Base-by-base conservation (phyloP, 1,284 basidiomycete species). In the Caloboletus inedulis region DNA sequence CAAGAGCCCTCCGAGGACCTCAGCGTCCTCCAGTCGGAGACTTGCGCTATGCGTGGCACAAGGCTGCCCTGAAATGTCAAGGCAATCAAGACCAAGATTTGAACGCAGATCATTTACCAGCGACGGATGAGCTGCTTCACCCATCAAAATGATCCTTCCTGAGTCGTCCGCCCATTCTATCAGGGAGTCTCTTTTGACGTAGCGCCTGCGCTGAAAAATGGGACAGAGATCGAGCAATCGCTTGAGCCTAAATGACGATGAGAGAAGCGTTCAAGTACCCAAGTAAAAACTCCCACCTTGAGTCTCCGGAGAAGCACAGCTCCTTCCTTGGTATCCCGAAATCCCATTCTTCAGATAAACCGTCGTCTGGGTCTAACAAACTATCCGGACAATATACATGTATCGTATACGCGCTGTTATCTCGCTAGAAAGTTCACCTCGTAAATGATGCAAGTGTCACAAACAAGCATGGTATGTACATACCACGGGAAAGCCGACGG, bases 121-220 rank as follows among this genome's bases (percentile, higher is more conserved):
- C 45, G 73, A 71, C 2, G 74, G 71, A 57, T 75, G 75, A 3
- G 73, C 74, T 9, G 76, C 71, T 48, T 73, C 74, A 42, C 76
- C 76, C 34, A 78, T 59, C 27, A 77, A 62, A 19, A 75, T 59
- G 16, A 78, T 64, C 23, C 71, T 66, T 14, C 59, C 57, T 33
- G 66, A 58, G 10, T 60, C 54, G 42, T 73, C 72, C 31, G 57
- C 58, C 72, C 64, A 69, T n/a, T 65, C 60, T 41, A 58, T 59
- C 25, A 60, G 49, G 10, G 47, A 31, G 19, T 49, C 51, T 49
- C 34, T 44, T 30, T 49, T 44, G 19, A 51, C 21, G 19, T 58
- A 52, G n/a, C 46, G 44, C 14, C 35, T 51, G 2, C 52, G 51
- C 18, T 57, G 59, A 27, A 62, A 23, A 39, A 46, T 19, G 3